A percentile compares a stretch with the other conserved stretches of the same genome.
Evolutionary conservation across 2,329 filamentous ascomycete genomes (phyloP).

Genomic region (Fusarium torreyae): DNA sequence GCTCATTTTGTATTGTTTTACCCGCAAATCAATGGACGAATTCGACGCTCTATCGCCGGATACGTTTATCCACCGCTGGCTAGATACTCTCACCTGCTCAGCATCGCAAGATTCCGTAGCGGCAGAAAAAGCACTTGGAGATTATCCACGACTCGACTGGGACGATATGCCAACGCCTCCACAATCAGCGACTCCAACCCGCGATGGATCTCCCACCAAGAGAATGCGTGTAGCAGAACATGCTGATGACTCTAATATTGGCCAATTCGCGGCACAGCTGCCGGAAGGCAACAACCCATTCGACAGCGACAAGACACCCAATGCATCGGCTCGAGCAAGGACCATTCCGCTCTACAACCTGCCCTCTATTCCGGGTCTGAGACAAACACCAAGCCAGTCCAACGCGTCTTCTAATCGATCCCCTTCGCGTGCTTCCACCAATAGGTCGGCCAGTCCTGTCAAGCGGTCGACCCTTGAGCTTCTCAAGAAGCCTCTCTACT

Average conservation of each 20-base stretch:
- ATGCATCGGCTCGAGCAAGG: neutral
- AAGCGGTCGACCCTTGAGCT: neutral
- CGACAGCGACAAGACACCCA: neutral
- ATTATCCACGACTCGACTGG: neutral
- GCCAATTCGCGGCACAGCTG: too few relatives aligned
- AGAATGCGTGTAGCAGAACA: neutral
- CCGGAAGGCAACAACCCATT: neutral
- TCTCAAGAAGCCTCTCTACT: neutral
- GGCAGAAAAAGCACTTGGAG: neutral
- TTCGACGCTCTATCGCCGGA: neutral
- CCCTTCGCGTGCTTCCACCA: neutral
- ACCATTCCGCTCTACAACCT: neutral
- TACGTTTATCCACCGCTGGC: neutral
- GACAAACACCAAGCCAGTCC: neutral
- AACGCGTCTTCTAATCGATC: neutral
- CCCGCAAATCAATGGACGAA: neutral
- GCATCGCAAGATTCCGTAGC: neutral
- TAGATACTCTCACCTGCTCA: neutral
- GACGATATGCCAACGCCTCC: neutral
- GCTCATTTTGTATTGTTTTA: too few relatives aligned
- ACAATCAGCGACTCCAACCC: neutral
- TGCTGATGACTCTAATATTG: neutral
- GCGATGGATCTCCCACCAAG: neutral
- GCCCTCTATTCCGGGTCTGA: neutral
- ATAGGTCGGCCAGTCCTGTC: neutral